A percentile compares a stretch with the other conserved stretches of the same genome.
Evolutionary conservation across 371 early-diverging fungal genomes (phyloP).

Genomic region (Mortierella sp.): DNA sequence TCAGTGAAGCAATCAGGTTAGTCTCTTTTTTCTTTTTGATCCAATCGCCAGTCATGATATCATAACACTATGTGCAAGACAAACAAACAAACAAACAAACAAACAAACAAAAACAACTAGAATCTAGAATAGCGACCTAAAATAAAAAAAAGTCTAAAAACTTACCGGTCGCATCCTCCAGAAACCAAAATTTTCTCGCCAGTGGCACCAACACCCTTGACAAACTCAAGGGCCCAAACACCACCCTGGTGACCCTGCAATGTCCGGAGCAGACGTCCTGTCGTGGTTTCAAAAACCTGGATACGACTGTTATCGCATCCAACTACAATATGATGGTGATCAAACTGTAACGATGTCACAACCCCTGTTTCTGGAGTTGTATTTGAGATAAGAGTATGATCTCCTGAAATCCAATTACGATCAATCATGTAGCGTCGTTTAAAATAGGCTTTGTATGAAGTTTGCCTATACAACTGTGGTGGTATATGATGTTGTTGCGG

Average conservation of each 20-base stretch:
- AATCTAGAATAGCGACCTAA: neutral
- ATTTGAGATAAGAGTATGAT: slow-evolving; percentile 76
- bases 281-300: slow-evolving; percentile 84
- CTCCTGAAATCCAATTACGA: slow-evolving; percentile 83
- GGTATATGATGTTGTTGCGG: neutral
- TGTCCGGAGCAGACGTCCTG: slow-evolving; percentile 75
- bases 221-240: slow-evolving; percentile 92
- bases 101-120: slow-evolving; percentile 2
- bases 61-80: neutral
- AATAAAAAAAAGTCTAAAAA: no score
- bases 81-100: neutral
- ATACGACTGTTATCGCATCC: slow-evolving; percentile 90
- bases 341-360: slow-evolving; percentile 90
- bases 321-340: slow-evolving; percentile 86
- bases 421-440: slow-evolving; percentile 79
- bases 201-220: slow-evolving; percentile 67
- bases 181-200: slow-evolving; percentile 81
- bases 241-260: slow-evolving; percentile 95
- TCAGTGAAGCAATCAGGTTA: neutral
- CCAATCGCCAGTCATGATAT: neutral
- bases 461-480: slow-evolving; percentile 14
- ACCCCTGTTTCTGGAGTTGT: slow-evolving; percentile 83
- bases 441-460: slow-evolving; percentile 82
- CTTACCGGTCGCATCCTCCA: slow-evolving; percentile 85
- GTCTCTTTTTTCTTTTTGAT: neutral